Evolutionary conservation across 2,329 filamentous ascomycete genomes (phyloP), one percentile per base, ranked within the genome.

Genomic region (Alternaria tenuissima): DNA sequence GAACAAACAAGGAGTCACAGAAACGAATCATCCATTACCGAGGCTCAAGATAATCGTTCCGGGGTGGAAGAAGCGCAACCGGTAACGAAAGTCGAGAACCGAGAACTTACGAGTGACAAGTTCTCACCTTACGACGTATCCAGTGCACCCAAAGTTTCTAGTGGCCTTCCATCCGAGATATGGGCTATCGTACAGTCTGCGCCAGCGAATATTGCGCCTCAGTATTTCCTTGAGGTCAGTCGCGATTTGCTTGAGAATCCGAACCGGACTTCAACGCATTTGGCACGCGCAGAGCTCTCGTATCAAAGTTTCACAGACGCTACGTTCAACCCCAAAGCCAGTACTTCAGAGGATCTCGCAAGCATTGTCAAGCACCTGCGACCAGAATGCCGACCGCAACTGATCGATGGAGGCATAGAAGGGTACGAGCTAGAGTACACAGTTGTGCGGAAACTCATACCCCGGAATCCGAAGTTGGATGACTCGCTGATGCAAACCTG

Each of bases 401-500:
- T 77, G 3, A 32, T 76, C 4, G 61, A 70, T n/a, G 65, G 68
- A 7, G 70, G 70, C 6, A 18, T 73, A 5, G 65, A 73, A 24
- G 76, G 73, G 4, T 85, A 80, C 60, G 65, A 70, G 26, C 81
- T 88, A 32, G 82, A 85, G 24, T 88, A 89, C 65, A 88, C 88
- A 1, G 83, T 97, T 20, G 86, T 97, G 7, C 86, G 94, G 60
- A 89, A 85, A 62, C 81, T 97, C 69, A 89, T 97, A 47, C 94
- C 94, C 3, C 85, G 94, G 52, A 97, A 97, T 76, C 87, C 89
- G 3, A 84, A 89, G 55, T 81, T 94, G 26, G 94, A 98, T 77
- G 81, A 83, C 20, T 84, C 90, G 1, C 78, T 97, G 64, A 85
- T 93, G 58, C 94, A 98, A 78, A 96, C 93, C 2, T 96, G 93